Conservation (phyloP, 345 rosid genomes). For the Toxicodendron radicans region DNA sequence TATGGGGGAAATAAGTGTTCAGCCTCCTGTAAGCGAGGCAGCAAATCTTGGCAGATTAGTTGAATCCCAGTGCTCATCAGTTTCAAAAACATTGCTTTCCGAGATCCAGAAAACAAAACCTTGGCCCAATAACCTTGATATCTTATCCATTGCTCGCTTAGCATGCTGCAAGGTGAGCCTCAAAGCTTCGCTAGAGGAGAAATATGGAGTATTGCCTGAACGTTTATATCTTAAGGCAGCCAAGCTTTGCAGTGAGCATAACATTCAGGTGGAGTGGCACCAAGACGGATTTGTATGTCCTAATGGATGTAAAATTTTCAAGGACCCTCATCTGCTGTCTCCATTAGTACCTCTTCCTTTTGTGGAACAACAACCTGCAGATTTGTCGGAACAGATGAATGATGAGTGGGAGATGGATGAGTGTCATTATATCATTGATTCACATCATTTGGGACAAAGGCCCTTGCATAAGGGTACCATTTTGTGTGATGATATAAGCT, state of each 20-base stretch:
- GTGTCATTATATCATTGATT: conserved; percentile 74
- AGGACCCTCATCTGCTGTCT: conserved; percentile 35
- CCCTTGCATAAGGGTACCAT: conserved; percentile 45
- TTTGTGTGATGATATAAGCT: conserved; percentile 83
- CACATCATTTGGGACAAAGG: conserved; percentile 49
- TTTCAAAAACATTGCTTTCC: conserved; percentile 71
- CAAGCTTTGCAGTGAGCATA: conserved; percentile 88
- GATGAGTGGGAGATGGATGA: conserved; percentile 75
- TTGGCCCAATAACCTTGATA: conserved; percentile 81
- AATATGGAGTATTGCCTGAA: conserved; percentile 75
- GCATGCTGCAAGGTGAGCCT: conserved; percentile 91
- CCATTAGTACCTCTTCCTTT: conserved; percentile 45
- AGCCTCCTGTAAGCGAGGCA: conserved; percentile 38
- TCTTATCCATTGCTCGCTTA: conserved; percentile 72
- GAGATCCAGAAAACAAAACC: conserved; percentile 72
- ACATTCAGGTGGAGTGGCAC: conserved; percentile 88
- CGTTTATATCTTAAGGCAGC: conserved; percentile 84
- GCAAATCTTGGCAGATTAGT: conserved; percentile 49
- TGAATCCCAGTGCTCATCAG: conserved; percentile 61
- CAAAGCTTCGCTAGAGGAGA: conserved; percentile 69
- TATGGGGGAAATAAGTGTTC: conserved; percentile 31
- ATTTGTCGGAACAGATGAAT: conserved; percentile 29
- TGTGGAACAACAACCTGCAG: conserved; percentile 20
- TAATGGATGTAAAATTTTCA: conserved; percentile 70
- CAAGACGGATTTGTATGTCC: conserved; percentile 69